Evolutionary conservation across 129 eudicot species (phyloP), one percentile per base, ranked within the genome.

Genomic region (Scalesia atractyloides): DNA sequence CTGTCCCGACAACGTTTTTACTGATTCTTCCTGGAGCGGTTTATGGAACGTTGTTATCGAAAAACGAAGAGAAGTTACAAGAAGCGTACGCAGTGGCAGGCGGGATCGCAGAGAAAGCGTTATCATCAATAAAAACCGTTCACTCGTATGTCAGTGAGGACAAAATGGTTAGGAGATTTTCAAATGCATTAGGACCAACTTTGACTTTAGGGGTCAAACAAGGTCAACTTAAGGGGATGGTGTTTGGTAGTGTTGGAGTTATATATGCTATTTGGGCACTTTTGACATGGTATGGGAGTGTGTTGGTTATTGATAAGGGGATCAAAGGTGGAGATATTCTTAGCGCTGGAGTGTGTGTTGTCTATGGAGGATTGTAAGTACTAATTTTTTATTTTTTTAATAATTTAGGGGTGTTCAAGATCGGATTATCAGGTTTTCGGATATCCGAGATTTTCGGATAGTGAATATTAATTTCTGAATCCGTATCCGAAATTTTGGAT

Each of bases 321-420:
- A 76, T 72, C 26, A 76, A 72, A 71, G 88, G 88, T 62, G 88
- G 88, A 15, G 73, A 64, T 72, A 77, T 80, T 73, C 69, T 84
- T 47, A 69, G 77, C 13, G 70, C 85, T 0, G 85, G 79, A 37
- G 75, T 73, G 1, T 80, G 84, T 36, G 73, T 84, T 39, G 44
- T 84, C 70, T 66, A 72, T 46, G 88, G 88, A 73, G 88, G 85
- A 84, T 24, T 84, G 88, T 84, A 73, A 80, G 88, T 67, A 20
- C 68, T 34, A 52, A 46, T 9, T 18, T 9, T 36, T 39, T 9
- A 5, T 39, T 39, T 4, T 39, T 4, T 37, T 37, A 24, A 24
- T 24, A 24, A 24, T 24, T 24, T 24, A 24, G 30, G 30, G 30
- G 30, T 24, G 2, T 24, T n/a, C n/a, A n/a, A n/a, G n/a, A n/a